These are phyloP conservation scores for Umbelopsis sp. DNA, from an alignment of 192 early-diverging fungal genomes.

Conservation along the genomic window DNA sequence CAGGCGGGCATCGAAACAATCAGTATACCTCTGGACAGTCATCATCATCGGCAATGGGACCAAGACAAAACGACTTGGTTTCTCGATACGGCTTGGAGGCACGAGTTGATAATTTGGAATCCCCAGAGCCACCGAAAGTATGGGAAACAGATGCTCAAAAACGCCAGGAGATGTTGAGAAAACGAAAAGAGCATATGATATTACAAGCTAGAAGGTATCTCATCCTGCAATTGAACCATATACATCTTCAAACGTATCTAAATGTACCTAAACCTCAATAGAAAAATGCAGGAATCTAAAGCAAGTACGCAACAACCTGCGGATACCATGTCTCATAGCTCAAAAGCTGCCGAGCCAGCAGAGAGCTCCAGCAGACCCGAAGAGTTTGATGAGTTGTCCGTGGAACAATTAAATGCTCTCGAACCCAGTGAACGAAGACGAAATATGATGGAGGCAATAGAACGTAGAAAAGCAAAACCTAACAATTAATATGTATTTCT, in stretches of 20 bases:
- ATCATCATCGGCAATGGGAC: conserved; percentile 36
- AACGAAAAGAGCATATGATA: conserved; percentile 72
- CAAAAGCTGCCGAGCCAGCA: neutral
- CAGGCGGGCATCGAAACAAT: conserved; percentile 4
- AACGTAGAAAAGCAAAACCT: conserved; percentile 28
- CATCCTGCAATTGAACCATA: neutral
- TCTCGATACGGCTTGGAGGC: conserved; percentile 58
- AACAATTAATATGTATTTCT: neutral
- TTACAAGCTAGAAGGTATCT: conserved; percentile 68
- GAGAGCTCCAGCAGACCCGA: neutral
- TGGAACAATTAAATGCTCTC: conserved; percentile 36
- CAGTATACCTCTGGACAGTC: conserved; percentile 23
- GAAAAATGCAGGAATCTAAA: conserved; percentile 31
- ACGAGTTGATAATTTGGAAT: conserved; percentile 33
- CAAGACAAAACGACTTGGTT: conserved; percentile 45
- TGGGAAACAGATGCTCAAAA: conserved; percentile 64
- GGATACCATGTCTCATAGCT: neutral
- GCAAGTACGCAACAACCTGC: conserved; percentile 1
- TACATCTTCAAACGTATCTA: neutral
- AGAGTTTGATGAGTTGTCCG: conserved; percentile 34
- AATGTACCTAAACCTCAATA: neutral
- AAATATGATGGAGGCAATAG: conserved; percentile 39
- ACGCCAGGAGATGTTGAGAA: conserved; percentile 62
- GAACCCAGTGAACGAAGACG: conserved; percentile 32
- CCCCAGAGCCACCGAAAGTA: conserved; percentile 55